Base-by-base conservation (phyloP, 768 basidiomycete species). In the Russula sp. region DNA sequence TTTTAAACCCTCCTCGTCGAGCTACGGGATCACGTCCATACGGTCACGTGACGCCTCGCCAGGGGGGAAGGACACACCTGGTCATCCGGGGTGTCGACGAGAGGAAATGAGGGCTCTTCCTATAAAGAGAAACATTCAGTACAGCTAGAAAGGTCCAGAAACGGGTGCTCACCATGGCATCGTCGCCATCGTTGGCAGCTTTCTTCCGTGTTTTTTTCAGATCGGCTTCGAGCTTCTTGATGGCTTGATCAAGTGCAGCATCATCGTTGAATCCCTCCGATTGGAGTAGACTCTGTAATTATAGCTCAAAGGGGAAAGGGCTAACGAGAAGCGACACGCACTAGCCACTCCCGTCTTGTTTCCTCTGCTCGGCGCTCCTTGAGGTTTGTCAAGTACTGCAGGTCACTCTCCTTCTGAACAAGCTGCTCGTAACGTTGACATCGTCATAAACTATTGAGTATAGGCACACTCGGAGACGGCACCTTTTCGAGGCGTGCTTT, bases 61-160 rank as follows among this genome's bases (percentile, higher is more conserved):
- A n/a, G 45, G 46, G 52, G n/a, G 1, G 39, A 68, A 78, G 64
- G 8, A 3, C 50, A 5, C 65, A 94, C 87, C 61, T 96, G 89
- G 7, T 83, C 86, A 73, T 99, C 97, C 0, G 94, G 93, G 2
- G 88, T 79, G 68, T 97, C 93, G n/a, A 96, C 77, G 2, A 99
- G 79, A 20, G 92, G 94, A 76, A 94, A 99, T 0, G 85, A 83
- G 1, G 78, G 82, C 60, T 94, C 95, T 69, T 92, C 89, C 80
- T 87, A 69, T 46, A 35, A 16, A 5, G 11, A 56, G 1, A 35
- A 54, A 9, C 42, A 34, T 25, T 67, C 8, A 60, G 32, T 41
- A 46, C 48, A 10, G 22, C 4, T 35, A 34, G 5, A 7, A 11
- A 52, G 41, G 50, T 56, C 22, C 25, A 4, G 34, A 35, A 16